These are phyloP conservation scores for Saitoella complicata DNA, from an alignment of 805 yeast genomes.

Conservation along the genomic window DNA sequence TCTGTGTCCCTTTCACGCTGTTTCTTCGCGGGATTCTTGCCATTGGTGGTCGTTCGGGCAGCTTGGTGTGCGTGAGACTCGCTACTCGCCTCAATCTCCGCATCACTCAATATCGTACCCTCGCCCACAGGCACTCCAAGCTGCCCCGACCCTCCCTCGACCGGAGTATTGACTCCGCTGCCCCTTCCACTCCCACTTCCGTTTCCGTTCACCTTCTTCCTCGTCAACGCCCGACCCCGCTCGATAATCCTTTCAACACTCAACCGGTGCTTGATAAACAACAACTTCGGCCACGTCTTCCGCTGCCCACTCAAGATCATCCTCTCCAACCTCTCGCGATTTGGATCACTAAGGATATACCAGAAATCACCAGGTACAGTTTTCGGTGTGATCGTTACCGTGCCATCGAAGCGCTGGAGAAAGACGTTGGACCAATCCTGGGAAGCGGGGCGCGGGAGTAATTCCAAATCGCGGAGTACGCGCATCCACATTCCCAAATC, in stretches of 20 bases:
- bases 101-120: too few species aligned
- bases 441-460: conserved; percentile 50
- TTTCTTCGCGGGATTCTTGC: too few species aligned
- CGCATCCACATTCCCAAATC: conserved; percentile 68
- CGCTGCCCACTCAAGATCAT: conserved; percentile 48
- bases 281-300: conserved; percentile 47
- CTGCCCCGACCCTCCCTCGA: too few species aligned
- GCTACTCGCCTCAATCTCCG: too few species aligned
- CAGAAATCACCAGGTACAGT: conserved; percentile 41
- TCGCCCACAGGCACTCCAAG: too few species aligned
- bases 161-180: too few species aligned
- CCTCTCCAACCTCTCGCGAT: conserved; percentile 35
- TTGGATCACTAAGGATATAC: conserved; percentile 54
- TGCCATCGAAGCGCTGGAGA: conserved; percentile 58
- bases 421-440: conserved; percentile 72
- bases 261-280: conserved; percentile 48
- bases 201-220: too few species aligned
- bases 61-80: too few species aligned
- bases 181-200: too few species aligned
- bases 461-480: conserved; percentile 44
- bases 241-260: conserved; percentile 50
- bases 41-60: too few species aligned
- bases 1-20: too few species aligned
- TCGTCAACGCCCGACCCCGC: conserved; percentile 6
- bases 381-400: conserved; percentile 64